A percentile compares a stretch with the other conserved stretches of the same genome.
phyloP scores from a whole-genome alignment of 306 rosid genomes.

The Vachellia pachyceras region DNA sequence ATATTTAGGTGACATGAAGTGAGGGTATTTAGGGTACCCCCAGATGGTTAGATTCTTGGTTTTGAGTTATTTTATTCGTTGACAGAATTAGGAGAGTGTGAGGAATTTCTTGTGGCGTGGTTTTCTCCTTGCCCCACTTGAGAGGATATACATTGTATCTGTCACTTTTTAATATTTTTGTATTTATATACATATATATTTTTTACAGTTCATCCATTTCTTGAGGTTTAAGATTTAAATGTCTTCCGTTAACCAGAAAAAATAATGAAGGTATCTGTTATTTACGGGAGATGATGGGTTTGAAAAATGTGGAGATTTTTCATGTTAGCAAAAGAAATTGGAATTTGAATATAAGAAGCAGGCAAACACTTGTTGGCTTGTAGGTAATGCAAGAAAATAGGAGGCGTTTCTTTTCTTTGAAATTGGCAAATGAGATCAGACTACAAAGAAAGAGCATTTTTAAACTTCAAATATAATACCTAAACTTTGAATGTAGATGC shows the following conservation, averaged over 20 bases:
- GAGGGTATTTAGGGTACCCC: constrained; percentile 42
- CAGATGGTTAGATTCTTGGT: constrained; percentile 31
- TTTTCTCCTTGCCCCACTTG: constrained; percentile 37
- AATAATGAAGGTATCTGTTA: not conserved
- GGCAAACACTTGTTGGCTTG: not conserved
- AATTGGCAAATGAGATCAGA: not conserved
- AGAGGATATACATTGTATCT: constrained; percentile 48
- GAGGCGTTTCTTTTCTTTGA: not conserved
- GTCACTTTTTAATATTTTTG: constrained; percentile 34
- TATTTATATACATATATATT: constrained; percentile 34
- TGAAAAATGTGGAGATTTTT: not conserved
- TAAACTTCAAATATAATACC: not conserved
- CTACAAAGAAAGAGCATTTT: not conserved
- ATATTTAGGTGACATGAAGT: constrained; percentile 46
- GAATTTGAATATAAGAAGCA: not conserved
- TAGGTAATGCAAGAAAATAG: not conserved
- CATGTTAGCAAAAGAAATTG: not conserved
- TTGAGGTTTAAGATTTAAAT: constrained; percentile 5
- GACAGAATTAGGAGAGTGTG: constrained; percentile 37
- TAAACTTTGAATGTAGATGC: constrained; percentile 15
- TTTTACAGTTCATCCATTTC: not conserved
- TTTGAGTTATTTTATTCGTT: constrained; percentile 58
- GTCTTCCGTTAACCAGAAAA: not conserved
- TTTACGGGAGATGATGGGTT: not conserved
- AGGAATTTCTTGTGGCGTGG: constrained; percentile 27